Evolutionary conservation across 2,329 filamentous ascomycete species (phyloP).

Genomic region (Neopestalotiopsis clavispora): DNA sequence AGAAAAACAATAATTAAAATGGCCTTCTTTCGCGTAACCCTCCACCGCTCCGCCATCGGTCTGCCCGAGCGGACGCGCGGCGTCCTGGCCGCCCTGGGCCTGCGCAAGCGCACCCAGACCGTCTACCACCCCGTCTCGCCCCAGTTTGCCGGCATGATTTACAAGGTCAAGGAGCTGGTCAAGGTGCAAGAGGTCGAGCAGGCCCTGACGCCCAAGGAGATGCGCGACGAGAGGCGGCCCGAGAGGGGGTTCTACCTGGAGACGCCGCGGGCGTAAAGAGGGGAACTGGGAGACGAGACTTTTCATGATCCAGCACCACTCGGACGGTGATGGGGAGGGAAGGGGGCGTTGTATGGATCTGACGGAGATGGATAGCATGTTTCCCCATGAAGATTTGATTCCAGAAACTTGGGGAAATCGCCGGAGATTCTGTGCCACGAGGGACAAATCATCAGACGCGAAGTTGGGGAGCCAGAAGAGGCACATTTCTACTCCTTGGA

Average conservation of each 20-base stretch:
- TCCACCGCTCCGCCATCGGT: conserved; percentile 88
- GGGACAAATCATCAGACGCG: background rate
- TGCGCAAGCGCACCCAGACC: conserved; percentile 82
- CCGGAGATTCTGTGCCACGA: background rate
- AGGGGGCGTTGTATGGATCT: too few relatives aligned
- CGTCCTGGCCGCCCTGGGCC: conserved; percentile 82
- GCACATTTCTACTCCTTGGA: background rate
- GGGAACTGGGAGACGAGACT: too few relatives aligned
- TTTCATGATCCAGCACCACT: too few relatives aligned
- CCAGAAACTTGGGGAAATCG: too few relatives aligned
- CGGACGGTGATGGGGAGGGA: too few relatives aligned
- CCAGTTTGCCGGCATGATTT: conserved; percentile 86
- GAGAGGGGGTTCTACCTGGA: conserved; percentile 84
- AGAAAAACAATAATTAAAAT: conserved; percentile 46
- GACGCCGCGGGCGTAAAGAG: conserved; percentile 42
- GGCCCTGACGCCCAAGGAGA: conserved; percentile 67
- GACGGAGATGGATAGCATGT: too few relatives aligned
- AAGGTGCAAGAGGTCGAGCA: conserved; percentile 77
- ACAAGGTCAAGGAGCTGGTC: conserved; percentile 93
- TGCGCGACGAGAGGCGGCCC: conserved; percentile 74
- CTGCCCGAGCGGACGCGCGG: conserved; percentile 80
- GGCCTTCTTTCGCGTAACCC: conserved; percentile 89
- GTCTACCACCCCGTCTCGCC: conserved; percentile 87
- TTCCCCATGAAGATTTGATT: too few relatives aligned
- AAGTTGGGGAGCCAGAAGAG: background rate